phyloP scores from a whole-genome alignment of 2,329 filamentous ascomycete species.

The Raffaelea ambrosiae region DNA sequence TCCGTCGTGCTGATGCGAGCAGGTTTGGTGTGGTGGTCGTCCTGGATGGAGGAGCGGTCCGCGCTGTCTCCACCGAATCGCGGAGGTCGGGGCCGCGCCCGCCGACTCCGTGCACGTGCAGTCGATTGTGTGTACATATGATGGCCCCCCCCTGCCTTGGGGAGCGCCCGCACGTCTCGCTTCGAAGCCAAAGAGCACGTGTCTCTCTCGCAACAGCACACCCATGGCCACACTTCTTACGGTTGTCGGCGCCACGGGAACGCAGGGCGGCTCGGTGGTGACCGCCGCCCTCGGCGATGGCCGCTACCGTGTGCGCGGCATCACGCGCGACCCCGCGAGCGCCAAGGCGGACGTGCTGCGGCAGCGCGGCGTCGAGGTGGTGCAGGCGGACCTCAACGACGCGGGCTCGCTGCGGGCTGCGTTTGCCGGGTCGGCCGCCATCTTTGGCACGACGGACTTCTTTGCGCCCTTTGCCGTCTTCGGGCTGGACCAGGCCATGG shows the following conservation, averaged over 20 bases:
- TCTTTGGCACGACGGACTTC: conserved; percentile 49
- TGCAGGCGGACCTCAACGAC: conserved; percentile 35
- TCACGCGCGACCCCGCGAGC: conserved; percentile 36
- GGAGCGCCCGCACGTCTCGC: too few relatives aligned
- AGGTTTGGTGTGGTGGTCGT: too few relatives aligned
- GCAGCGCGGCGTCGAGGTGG: conserved; percentile 32
- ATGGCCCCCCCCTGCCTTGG: too few relatives aligned
- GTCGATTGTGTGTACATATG: too few relatives aligned
- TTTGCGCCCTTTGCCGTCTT: conserved; percentile 41
- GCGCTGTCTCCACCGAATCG: too few relatives aligned
- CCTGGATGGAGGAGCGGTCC: too few relatives aligned
- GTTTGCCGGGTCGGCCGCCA: conserved; percentile 37
- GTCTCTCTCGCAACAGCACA: too few relatives aligned
- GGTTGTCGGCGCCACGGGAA: conserved; percentile 39
- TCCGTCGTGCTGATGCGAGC: too few relatives aligned
- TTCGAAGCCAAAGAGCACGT: too few relatives aligned
- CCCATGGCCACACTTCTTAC: conserved; percentile 31
- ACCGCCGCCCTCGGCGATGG: conserved; percentile 32
- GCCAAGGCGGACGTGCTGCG: conserved; percentile 30
- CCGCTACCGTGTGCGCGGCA: conserved; percentile 34
- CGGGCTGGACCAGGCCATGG: conserved; percentile 30
- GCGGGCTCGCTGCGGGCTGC: conserved; percentile 26
- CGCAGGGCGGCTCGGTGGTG: conserved; percentile 43
- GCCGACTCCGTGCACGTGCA: too few relatives aligned
- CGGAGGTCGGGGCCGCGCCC: too few relatives aligned